Evolutionary conservation across 768 basidiomycete genomes (phyloP).

Genomic region (Lactarius quietus): DNA sequence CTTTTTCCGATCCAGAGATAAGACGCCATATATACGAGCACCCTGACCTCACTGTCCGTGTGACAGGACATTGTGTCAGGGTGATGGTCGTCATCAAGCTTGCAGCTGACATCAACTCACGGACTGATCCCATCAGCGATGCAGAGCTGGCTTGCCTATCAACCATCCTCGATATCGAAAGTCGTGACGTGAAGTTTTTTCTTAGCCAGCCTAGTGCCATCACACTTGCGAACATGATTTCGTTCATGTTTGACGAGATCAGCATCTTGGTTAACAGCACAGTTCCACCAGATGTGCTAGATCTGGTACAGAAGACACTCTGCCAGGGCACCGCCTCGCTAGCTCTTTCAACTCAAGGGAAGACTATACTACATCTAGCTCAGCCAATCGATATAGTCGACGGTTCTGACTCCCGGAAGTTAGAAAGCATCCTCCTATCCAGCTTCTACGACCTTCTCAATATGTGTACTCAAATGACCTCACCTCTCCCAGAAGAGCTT

Average conservation of each 20-base stretch:
- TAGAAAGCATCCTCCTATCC: no score
- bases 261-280: accelerated
- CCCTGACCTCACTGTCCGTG: not conserved
- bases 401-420: no score
- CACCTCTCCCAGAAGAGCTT: no score
- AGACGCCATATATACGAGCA: not conserved
- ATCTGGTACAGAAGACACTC: not conserved
- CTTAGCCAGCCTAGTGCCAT: not conserved
- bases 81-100: no score
- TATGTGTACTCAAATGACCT: not conserved
- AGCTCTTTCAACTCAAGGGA: no score
- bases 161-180: not conserved
- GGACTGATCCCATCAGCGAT: no score
- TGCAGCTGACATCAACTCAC: not conserved
- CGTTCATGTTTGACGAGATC: not conserved
- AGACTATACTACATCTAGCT: no score
- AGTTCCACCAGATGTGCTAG: not conserved
- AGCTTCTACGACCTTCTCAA: not conserved
- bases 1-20: not conserved
- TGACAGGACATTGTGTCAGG: no score
- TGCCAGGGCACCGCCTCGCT: no score
- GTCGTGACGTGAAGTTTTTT: not conserved
- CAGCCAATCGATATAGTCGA: no score
- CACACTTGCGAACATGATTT: not conserved
- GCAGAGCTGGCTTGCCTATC: not conserved